Conservation (phyloP, 202 grass and related monocot species). For the Dendrocalamus latiflorus region DNA sequence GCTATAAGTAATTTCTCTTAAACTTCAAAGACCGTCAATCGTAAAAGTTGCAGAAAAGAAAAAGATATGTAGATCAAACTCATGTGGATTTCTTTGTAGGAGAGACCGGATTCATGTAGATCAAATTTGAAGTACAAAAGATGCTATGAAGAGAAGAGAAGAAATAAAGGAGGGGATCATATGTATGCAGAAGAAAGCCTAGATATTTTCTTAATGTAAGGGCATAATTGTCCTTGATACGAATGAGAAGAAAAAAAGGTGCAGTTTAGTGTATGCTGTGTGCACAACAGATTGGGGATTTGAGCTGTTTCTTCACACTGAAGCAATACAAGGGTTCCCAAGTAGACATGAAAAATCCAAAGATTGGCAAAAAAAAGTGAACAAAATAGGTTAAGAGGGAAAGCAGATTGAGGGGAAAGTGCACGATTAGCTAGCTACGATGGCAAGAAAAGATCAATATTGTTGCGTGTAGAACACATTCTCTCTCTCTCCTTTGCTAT, state of each 20-base stretch:
- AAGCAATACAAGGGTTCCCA: slow-evolving; percentile 10
- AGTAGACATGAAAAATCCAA: neutral
- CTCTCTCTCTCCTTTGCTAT: neutral
- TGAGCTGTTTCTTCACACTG: slow-evolving; percentile 10
- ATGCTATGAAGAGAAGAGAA: neutral
- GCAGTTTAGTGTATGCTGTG: neutral
- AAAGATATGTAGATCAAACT: neutral
- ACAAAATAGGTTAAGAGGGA: neutral
- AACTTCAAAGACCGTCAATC: too few relatives aligned
- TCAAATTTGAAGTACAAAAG: neutral
- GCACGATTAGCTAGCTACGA: neutral
- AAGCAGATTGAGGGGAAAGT: neutral
- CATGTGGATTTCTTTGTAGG: neutral
- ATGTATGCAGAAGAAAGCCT: neutral
- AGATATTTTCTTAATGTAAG: neutral
- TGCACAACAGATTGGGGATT: slow-evolving; percentile 19
- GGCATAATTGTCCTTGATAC: neutral
- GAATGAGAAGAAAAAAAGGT: neutral
- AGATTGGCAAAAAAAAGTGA: neutral
- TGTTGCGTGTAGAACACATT: neutral
- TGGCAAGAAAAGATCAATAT: neutral
- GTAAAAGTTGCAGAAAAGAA: too few relatives aligned
- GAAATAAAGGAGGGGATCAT: neutral
- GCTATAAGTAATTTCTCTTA: too few relatives aligned
- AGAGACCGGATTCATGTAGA: neutral